Conservation (phyloP, 176 grass and related monocot species). For the Musa schizocarpa region DNA sequence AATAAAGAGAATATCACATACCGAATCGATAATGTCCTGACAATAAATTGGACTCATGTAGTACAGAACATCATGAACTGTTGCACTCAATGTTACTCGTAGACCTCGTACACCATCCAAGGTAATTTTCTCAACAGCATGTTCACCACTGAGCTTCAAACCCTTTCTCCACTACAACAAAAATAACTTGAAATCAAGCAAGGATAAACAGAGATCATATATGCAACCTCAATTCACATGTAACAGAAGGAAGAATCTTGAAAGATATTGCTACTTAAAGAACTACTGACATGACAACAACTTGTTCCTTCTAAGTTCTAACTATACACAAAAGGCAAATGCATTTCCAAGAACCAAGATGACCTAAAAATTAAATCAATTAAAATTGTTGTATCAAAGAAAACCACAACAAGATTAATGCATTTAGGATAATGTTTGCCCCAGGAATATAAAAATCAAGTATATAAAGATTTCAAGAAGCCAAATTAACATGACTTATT, state of each 20-base stretch:
- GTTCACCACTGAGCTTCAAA: slow-evolving; percentile 79
- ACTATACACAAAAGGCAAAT: neutral
- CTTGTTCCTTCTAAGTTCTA: neutral
- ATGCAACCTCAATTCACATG: neutral
- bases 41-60: slow-evolving; percentile 99
- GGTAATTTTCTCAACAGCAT: slow-evolving; percentile 83
- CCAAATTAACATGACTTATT: too few relatives aligned
- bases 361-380: neutral
- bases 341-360: neutral
- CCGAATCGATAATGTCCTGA: slow-evolving; percentile 95
- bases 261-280: neutral
- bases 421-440: neutral
- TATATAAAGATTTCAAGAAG: too few relatives aligned
- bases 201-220: slow-evolving; percentile 1
- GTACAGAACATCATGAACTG: slow-evolving; percentile 97
- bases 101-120: slow-evolving; percentile 93
- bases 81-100: slow-evolving; percentile 69
- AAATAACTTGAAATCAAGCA: slow-evolving; percentile 5
- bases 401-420: neutral
- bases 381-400: neutral
- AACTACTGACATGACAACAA: neutral
- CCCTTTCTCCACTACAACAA: slow-evolving; percentile 72
- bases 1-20: slow-evolving; percentile 33
- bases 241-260: neutral
- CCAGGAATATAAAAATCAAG: neutral